Conservation (phyloP, 768 basidiomycete genomes). For the Termitomyces sp. region DNA sequence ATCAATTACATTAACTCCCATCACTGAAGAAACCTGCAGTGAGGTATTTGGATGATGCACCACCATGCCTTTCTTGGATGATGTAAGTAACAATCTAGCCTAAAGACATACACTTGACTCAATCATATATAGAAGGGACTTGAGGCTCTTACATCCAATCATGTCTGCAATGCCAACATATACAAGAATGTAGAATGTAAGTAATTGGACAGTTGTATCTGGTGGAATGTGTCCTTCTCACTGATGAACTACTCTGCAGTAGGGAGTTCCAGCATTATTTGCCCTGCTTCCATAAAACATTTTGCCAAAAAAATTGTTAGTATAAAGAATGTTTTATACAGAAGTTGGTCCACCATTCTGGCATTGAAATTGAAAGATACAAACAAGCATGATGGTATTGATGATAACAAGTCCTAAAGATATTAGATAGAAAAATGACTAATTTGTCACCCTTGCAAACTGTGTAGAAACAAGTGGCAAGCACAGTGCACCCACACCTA, state of each 20-base stretch:
- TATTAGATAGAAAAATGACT: constrained; percentile 75
- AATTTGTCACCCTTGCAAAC: constrained; percentile 56
- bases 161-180: constrained; percentile 70
- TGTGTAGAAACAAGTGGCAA: constrained; percentile 79
- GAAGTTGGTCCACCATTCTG: constrained; percentile 52
- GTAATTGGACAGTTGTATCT: constrained; percentile 54
- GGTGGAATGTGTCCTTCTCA: constrained; percentile 24
- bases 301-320: constrained; percentile 24
- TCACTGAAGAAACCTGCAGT: constrained; percentile 21
- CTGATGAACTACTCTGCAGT: not conserved
- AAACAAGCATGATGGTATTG: constrained; percentile 46
- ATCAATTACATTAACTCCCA: not conserved
- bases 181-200: constrained; percentile 58
- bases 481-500: constrained; percentile 60
- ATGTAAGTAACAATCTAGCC: constrained; percentile 71
- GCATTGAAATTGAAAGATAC: constrained; percentile 58
- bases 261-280: constrained; percentile 27
- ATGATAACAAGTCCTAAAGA: constrained; percentile 59
- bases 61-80: constrained; percentile 28
- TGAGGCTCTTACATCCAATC: constrained; percentile 31
- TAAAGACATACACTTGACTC: constrained; percentile 11
- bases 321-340: too few relatives aligned
- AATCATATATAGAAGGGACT: not conserved
- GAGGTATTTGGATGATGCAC: constrained; percentile 25
- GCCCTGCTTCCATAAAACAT: constrained; percentile 44